Percentiles rank a stretch among this genome's conserved stretches.
Evolutionary conservation across 805 yeast species (phyloP).

Genomic region (Lachancea meyersii): DNA sequence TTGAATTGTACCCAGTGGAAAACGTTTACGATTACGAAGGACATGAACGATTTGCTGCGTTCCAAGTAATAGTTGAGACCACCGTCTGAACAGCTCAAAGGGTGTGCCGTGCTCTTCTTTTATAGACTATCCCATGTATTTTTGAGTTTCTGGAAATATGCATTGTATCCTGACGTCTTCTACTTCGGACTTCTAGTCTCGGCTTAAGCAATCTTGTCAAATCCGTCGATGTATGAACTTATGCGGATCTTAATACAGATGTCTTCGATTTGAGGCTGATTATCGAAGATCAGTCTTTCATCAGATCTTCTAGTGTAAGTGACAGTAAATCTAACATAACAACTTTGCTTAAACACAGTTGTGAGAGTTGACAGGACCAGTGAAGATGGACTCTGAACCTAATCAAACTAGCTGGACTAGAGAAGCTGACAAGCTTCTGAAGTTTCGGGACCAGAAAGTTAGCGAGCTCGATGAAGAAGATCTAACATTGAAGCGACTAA

Average conservation of each 20-base stretch:
- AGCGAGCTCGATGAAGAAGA: slow-evolving; percentile 7
- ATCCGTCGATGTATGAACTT: too few species aligned
- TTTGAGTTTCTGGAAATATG: too few species aligned
- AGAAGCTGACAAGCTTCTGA: slow-evolving; percentile 5
- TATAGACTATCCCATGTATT: background rate
- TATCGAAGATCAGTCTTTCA: too few species aligned
- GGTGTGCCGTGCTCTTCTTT: background rate
- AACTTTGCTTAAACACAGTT: too few species aligned
- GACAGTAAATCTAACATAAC: too few species aligned
- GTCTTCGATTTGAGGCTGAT: too few species aligned
- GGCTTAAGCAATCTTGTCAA: too few species aligned
- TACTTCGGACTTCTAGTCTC: background rate
- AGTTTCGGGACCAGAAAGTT: slow-evolving; percentile 13
- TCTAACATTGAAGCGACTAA: slow-evolving; percentile 10
- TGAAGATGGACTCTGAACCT: background rate
- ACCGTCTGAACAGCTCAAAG: too few species aligned
- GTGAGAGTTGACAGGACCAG: too few species aligned
- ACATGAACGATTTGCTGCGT: slow-evolving; percentile 14
- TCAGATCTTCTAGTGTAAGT: too few species aligned
- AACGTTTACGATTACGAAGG: slow-evolving; percentile 25
- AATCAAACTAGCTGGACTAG: background rate
- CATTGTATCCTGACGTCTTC: too few species aligned
- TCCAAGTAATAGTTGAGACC: slow-evolving; percentile 10
- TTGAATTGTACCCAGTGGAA: slow-evolving; percentile 26
- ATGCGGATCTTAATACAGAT: too few species aligned